phyloP scores from a whole-genome alignment of 208 protist genomes.

The Porcisia hertigi region DNA sequence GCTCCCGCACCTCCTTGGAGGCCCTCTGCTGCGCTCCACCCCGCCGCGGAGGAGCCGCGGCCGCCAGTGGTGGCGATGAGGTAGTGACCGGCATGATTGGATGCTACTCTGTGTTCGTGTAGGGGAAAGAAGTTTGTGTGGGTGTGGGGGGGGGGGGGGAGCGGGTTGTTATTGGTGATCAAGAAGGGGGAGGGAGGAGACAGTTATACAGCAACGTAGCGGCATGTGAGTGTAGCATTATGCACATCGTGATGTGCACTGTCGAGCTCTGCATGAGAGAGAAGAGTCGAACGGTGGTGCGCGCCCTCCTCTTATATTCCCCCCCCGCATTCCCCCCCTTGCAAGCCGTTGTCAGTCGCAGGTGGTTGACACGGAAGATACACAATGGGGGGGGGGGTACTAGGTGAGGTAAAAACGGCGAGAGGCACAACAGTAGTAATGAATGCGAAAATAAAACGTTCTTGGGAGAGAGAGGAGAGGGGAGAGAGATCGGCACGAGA shows the following conservation, averaged over 20 bases:
- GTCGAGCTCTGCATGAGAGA: neutral
- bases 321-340: neutral
- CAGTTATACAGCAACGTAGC: neutral
- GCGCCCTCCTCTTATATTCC: neutral
- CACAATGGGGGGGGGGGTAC: neutral
- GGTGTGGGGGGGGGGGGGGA: neutral
- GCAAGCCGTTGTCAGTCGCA: neutral
- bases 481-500: no score
- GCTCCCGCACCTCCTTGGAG: constrained; percentile 62
- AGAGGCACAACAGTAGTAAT: neutral
- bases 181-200: neutral
- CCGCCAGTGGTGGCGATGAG: neutral
- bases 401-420: no score
- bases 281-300: neutral
- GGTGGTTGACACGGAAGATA: neutral
- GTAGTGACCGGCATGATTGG: constrained; percentile 2
- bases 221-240: neutral
- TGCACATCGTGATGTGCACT: neutral
- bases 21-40: constrained; percentile 15
- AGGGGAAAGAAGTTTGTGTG: no score
- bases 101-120: neutral
- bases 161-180: no score
- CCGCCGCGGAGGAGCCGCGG: constrained; percentile 10
- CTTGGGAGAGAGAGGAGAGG: neutral
- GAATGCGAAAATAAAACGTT: neutral